Percentiles rank a stretch among this genome's conserved stretches.
phyloP scores from a whole-genome alignment of 208 protist genomes.

The Acanthamoeba royreba region DNA sequence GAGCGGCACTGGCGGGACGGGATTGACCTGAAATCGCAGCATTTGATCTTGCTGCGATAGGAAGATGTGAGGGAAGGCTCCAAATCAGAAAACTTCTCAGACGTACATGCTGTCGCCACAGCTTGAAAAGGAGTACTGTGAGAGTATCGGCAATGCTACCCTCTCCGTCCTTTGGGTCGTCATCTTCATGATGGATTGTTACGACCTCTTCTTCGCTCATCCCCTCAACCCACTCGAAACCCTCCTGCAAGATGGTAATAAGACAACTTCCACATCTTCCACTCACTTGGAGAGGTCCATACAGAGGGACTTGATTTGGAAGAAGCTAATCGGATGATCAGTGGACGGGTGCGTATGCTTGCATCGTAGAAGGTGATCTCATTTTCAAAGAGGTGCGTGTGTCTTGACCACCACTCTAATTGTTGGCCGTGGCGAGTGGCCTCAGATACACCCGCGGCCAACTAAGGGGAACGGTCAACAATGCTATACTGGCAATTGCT shows the following conservation, averaged over 20 bases:
- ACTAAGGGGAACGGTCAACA: not conserved
- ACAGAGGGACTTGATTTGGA: not conserved
- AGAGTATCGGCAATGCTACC: not conserved
- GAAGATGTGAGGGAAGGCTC: too few species aligned
- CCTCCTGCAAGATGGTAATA: not conserved
- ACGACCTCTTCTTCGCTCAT: not conserved
- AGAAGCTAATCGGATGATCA: not conserved
- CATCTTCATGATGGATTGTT: not conserved
- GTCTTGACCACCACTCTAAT: not conserved
- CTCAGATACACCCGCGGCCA: not conserved
- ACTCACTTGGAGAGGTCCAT: not conserved
- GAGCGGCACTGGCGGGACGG: not conserved
- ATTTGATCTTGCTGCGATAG: not conserved
- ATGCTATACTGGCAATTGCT: not conserved
- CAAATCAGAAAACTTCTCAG: too few species aligned
- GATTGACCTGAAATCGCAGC: not conserved
- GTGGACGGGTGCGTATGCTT: not conserved
- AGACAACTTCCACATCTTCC: not conserved
- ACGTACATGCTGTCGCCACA: not conserved
- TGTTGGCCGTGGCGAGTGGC: not conserved
- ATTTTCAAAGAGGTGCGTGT: not conserved
- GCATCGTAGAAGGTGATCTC: slow-evolving; percentile 1
- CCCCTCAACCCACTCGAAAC: not conserved
- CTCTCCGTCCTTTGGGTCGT: not conserved
- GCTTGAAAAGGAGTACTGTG: not conserved